These are phyloP conservation scores for Amphibolis antarctica DNA, from an alignment of 106 monocot genomes.

Conservation along the genomic window DNA sequence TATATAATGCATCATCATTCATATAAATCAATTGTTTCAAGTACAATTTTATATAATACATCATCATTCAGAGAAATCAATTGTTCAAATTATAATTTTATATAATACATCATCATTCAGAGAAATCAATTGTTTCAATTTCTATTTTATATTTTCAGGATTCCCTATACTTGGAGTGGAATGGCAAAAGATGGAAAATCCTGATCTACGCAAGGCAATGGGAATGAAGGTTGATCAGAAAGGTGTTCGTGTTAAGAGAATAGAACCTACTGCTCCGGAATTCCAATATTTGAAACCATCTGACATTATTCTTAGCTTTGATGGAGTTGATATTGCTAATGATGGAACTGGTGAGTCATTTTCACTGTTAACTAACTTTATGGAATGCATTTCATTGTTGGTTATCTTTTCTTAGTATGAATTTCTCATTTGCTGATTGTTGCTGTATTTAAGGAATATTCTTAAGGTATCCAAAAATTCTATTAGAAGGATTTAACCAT, in stretches of 20 bases:
- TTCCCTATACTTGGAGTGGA: constrained; percentile 93
- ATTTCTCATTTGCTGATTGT: no score
- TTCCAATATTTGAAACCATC: constrained; percentile 68
- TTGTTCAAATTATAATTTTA: no score
- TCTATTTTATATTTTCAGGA: constrained; percentile 20
- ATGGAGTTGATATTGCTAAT: constrained; percentile 96
- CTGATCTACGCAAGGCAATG: constrained; percentile 92
- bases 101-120: background rate
- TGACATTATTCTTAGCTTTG: constrained; percentile 92
- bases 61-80: no score
- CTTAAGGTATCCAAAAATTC: no score
- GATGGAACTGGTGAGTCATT: constrained; percentile 71
- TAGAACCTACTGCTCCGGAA: constrained; percentile 94
- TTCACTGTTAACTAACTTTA: background rate
- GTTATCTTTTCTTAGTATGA: no score
- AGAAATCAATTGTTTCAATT: background rate
- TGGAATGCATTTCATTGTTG: no score
- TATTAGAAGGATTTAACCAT: no score
- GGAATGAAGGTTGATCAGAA: constrained; percentile 79
- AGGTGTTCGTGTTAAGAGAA: constrained; percentile 81
- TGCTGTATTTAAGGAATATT: no score
- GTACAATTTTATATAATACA: no score
- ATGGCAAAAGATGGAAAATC: constrained; percentile 99
- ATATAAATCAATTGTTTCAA: no score
- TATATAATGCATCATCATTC: no score